A percentile compares a stretch with the other conserved stretches of the same genome.
Evolutionary conservation across 2,329 filamentous ascomycete genomes (phyloP).

Genomic region (Phyllosticta ampelicida): DNA sequence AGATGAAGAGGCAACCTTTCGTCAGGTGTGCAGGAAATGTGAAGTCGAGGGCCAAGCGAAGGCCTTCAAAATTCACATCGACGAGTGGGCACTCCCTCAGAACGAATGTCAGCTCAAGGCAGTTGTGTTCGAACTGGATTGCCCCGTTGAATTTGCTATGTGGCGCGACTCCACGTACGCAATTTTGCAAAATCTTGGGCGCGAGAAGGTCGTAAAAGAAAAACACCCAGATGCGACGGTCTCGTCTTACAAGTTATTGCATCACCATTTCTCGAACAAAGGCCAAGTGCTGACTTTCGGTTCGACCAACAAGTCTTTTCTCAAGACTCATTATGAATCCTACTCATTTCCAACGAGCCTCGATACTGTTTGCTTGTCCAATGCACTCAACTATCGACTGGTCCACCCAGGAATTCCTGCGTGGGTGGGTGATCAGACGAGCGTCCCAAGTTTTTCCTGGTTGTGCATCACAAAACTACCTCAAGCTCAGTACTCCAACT

Average conservation of each 20-base stretch:
- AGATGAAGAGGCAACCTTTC: too few relatives aligned
- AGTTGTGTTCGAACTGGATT: conserved; percentile 39
- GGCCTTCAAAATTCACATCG: conserved; percentile 30
- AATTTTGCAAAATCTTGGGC: not conserved
- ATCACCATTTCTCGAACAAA: not conserved
- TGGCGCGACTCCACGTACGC: conserved; percentile 10
- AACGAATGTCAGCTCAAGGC: conserved; percentile 27
- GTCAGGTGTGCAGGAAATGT: not conserved
- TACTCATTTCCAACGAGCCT: conserved; percentile 12
- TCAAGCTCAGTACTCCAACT: not conserved
- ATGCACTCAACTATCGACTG: conserved; percentile 25
- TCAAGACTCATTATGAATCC: conserved; percentile 21
- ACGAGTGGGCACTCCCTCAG: conserved; percentile 47
- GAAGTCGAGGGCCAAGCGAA: not conserved
- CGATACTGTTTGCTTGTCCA: too few relatives aligned
- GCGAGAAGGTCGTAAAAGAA: not conserved
- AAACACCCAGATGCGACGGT: not conserved
- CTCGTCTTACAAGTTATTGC: not conserved
- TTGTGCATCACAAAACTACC: not conserved
- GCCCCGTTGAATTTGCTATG: not conserved
- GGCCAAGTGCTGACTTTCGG: not conserved
- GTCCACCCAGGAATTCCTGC: conserved; percentile 11
- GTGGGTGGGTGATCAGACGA: not conserved
- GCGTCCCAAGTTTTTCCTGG: not conserved
- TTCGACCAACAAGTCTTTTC: not conserved